Evolutionary conservation across 192 early-diverging fungal genomes (phyloP).

Genomic region (Phlyctochytrium bullatum): DNA sequence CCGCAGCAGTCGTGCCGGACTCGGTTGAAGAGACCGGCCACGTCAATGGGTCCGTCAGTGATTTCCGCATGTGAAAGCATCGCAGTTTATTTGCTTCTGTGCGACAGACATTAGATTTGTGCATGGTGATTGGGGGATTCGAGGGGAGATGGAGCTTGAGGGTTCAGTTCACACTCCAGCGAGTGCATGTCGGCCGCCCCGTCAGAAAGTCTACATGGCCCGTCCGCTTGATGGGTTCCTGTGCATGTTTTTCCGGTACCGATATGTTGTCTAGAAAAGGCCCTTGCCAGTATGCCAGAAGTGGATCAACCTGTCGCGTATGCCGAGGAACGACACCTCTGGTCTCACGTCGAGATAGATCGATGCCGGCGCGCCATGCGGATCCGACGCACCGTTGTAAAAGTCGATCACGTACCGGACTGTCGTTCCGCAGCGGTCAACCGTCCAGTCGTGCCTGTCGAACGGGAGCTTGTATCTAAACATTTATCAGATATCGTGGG

Average conservation of each 20-base stretch:
- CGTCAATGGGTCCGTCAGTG: too few species aligned
- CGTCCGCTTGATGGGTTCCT: too few species aligned
- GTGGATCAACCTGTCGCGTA: conserved; percentile 51
- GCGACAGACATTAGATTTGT: too few species aligned
- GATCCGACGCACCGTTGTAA: conserved; percentile 61
- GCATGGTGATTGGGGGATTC: too few species aligned
- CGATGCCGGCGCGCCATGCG: conserved; percentile 28
- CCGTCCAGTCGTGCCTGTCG: conserved; percentile 97
- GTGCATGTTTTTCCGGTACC: too few species aligned
- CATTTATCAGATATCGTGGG: conserved; percentile 7
- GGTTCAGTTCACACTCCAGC: too few species aligned
- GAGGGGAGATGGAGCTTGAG: too few species aligned
- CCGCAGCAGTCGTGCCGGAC: conserved; percentile 72
- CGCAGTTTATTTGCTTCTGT: too few species aligned
- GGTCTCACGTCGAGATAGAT: conserved; percentile 93
- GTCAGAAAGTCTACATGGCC: too few species aligned
- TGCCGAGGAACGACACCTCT: conserved; percentile 60
- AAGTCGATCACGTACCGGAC: conserved; percentile 98
- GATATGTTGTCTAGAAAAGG: conserved; percentile 16
- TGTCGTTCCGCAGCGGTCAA: conserved; percentile 84
- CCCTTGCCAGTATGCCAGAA: conserved; percentile 39
- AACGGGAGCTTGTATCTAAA: conserved; percentile 79
- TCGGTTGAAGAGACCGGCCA: too few species aligned
- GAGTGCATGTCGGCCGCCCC: too few species aligned
- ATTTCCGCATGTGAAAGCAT: too few species aligned